Evolutionary conservation across 2,329 filamentous ascomycete genomes (phyloP).

Genomic region (Penicillium crustosum): DNA sequence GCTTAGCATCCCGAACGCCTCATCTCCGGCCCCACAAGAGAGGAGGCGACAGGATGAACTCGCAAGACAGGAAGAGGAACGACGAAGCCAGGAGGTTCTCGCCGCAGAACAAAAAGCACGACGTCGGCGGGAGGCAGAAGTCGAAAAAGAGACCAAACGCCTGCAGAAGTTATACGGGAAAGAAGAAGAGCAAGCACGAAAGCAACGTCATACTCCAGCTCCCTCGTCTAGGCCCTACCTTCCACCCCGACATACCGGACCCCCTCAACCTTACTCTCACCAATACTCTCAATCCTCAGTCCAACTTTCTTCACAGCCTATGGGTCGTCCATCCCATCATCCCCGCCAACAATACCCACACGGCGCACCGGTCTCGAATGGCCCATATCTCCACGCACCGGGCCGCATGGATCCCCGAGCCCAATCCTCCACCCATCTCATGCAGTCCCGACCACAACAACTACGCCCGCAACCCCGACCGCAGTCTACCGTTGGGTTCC

Average conservation of each 20-base stretch:
- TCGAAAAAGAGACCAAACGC: conserved; percentile 76
- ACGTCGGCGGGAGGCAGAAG: conserved; percentile 50
- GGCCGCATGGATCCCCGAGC: conserved; percentile 17
- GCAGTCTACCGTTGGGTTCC: conserved; percentile 20
- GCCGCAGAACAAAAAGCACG: conserved; percentile 47
- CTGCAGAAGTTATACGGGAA: conserved; percentile 59
- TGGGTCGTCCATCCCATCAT: conserved; percentile 14
- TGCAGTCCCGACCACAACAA: conserved; percentile 18
- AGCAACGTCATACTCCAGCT: conserved; percentile 12
- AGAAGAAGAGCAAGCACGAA: conserved; percentile 39
- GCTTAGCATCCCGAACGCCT: conserved; percentile 13
- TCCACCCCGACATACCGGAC: conserved; percentile 21
- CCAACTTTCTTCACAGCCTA: conserved; percentile 20
- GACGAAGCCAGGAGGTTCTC: conserved; percentile 53
- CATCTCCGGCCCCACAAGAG: conserved; percentile 18
- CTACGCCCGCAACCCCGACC: conserved; percentile 12
- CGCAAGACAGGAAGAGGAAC: conserved; percentile 52
- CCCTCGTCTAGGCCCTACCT: conserved; percentile 17
- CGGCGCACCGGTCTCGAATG: conserved; percentile 10
- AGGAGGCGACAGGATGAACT: conserved; percentile 38
- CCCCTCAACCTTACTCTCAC: conserved; percentile 17
- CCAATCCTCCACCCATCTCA: conserved; percentile 23
- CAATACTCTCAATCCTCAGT: conserved; percentile 22
- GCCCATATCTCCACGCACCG: conserved; percentile 22
- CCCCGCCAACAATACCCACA: conserved; percentile 18